Evolutionary conservation across 148 eudicot genomes (phyloP).

Genomic region (Amaranthus hypochondriacus): DNA sequence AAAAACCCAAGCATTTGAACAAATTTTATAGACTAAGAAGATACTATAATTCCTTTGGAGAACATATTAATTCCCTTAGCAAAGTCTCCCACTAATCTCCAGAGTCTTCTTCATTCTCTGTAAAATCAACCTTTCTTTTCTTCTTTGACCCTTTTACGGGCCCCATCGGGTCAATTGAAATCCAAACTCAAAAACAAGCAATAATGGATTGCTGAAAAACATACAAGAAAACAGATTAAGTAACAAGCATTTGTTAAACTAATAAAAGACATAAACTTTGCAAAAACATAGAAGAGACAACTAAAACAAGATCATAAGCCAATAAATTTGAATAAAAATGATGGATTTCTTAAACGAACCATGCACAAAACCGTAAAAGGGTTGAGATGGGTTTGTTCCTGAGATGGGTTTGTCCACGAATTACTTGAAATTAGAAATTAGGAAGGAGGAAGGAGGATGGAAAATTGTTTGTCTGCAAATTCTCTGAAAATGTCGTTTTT

Average conservation of each 20-base stretch:
- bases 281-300: conserved; percentile 9
- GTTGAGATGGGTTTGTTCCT: conserved; percentile 18
- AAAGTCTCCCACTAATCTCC: conserved; percentile 64
- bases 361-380: conserved; percentile 27
- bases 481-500: too few species aligned
- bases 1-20: not conserved
- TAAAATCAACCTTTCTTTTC: conserved; percentile 54
- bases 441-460: too few species aligned
- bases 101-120: conserved; percentile 55
- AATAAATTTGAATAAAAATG: conserved; percentile 23
- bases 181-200: conserved; percentile 25
- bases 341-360: conserved; percentile 27
- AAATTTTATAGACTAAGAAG: conserved; percentile 4
- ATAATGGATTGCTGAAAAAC: conserved; percentile 10
- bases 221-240: conserved; percentile 7
- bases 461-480: too few species aligned
- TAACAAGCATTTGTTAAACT: conserved; percentile 21
- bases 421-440: too few species aligned
- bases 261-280: conserved; percentile 7
- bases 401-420: not conserved
- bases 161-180: conserved; percentile 63
- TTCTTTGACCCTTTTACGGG: conserved; percentile 64
- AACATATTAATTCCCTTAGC: conserved; percentile 30
- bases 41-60: conserved; percentile 57
- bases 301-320: conserved; percentile 19